Conservation (phyloP, 1,284 basidiomycete species). For the Pyrrhoderma noxium region DNA sequence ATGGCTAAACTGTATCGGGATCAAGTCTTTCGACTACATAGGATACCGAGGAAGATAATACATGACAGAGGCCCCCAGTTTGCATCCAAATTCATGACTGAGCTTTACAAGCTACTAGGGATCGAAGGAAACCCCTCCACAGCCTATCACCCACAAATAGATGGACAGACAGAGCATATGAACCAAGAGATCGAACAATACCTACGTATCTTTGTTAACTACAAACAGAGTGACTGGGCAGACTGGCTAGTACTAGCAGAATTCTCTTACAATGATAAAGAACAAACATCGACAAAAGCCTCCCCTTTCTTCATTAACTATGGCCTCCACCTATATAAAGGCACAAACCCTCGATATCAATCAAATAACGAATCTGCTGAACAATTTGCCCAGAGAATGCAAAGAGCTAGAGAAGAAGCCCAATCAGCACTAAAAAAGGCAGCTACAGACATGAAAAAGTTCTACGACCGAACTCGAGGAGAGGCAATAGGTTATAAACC, state of each 20-base stretch:
- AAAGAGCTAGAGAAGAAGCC: too few species aligned
- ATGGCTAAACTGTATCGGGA: conserved; percentile 24
- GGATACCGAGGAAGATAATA: too few species aligned
- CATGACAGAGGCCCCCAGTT: too few species aligned
- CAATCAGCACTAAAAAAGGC: too few species aligned
- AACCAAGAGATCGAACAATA: too few species aligned
- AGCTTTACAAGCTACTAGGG: conserved; percentile 10
- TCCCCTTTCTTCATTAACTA: background rate
- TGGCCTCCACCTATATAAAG: background rate
- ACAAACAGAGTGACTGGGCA: background rate
- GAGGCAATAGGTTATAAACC: too few species aligned
- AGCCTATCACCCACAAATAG: conserved; percentile 1
- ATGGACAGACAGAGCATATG: too few species aligned
- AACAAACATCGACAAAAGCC: background rate
- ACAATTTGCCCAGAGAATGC: too few species aligned
- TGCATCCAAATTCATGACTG: conserved; percentile 22
- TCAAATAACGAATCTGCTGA: too few species aligned
- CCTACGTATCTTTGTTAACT: too few species aligned
- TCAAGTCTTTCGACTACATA: conserved; percentile 28
- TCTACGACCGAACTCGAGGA: too few species aligned
- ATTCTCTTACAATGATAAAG: conserved; percentile 1
- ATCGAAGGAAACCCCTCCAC: conserved; percentile 5
- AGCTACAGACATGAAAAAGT: too few species aligned
- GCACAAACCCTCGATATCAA: background rate
- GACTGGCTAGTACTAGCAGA: background rate